A percentile compares a stretch with the other conserved stretches of the same genome.
phyloP scores from a whole-genome alignment of 768 basidiomycete genomes.

The Termitomyces heimii region DNA sequence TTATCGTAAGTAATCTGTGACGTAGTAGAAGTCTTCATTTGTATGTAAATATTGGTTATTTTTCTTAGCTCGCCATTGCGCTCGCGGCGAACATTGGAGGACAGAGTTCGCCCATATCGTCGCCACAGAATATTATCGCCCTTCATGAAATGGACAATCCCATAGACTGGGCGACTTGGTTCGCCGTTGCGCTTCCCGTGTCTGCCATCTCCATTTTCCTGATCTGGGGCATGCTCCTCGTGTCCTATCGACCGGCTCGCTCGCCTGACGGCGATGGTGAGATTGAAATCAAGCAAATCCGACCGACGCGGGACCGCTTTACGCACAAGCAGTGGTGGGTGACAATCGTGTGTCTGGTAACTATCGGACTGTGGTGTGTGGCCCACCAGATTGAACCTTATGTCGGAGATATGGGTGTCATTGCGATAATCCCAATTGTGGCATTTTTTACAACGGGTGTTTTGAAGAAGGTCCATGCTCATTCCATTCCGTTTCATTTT shows the following conservation, averaged over 20 bases:
- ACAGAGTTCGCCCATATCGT: constrained; percentile 95
- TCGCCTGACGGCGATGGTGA: constrained; percentile 70
- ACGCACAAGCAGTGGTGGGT: constrained; percentile 89
- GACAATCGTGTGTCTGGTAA: constrained; percentile 70
- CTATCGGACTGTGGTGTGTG: constrained; percentile 88
- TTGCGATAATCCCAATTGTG: constrained; percentile 88
- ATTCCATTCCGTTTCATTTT: background rate
- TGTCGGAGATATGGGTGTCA: constrained; percentile 96
- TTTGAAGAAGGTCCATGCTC: constrained; percentile 73
- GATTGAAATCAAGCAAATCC: constrained; percentile 79
- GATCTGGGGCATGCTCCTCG: constrained; percentile 88
- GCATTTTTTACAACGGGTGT: constrained; percentile 94
- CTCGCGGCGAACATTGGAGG: constrained; percentile 98
- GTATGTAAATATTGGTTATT: background rate
- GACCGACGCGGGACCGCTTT: constrained; percentile 78
- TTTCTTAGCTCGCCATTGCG: constrained; percentile 94
- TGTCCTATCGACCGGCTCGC: constrained; percentile 71
- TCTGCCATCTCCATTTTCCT: constrained; percentile 78
- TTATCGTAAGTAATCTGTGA: constrained; percentile 64
- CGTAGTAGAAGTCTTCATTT: background rate
- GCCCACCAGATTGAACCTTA: constrained; percentile 69
- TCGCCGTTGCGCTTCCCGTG: constrained; percentile 89
- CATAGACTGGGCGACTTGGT: constrained; percentile 90
- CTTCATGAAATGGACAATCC: constrained; percentile 79
- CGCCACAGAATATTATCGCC: constrained; percentile 96